Base-by-base conservation (phyloP, 2,329 filamentous ascomycete genomes). In the Cladophialophora immunda region DNA sequence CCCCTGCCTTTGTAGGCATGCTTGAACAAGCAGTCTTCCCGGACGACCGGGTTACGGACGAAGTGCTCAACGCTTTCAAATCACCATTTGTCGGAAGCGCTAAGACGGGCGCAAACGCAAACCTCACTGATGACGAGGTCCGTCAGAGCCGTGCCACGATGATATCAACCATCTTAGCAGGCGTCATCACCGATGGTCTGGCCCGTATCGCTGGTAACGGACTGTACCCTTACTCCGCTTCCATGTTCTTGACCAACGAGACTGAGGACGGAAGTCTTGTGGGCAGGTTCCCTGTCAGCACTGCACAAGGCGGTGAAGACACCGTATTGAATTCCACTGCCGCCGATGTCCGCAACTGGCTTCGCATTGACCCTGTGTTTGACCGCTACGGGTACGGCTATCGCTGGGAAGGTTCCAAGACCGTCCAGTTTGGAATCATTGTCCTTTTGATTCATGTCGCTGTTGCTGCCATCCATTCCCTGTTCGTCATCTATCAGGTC, bases 331-430 rank as follows among this genome's bases (percentile, higher is more conserved):
- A 69, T 38, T 45, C 67, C 22, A 69, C 67, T 7, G 47, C 41
- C 3, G 41, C 67, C 9, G 64, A 64, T n/a, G 19, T 50, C n/a
- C 53, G 32, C 15, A 56, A 45, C 30, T 66, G 64, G 67, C 64
- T 67, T 17, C 60, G 67, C 22, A 62, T 69, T 47, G 67, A 69
- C 41, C 67, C 67, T 5, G 60, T 65, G 15, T 67, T 69, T 52
- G 29, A 62, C 1, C 67, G 67, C 11, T 70, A 65, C 29, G 68
- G 68, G 29, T 69, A 69, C 41, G 68, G 68, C 29, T 69, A 69
- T 41, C 58, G 62, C 11, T 69, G 65, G 65, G 15, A 60, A 30
- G 68, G 65, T 6, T 69, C 68, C 1, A 50, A 30, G 5, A 69
- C 64, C 38, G 62, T 65, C 22, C 65, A 70, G 25, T 70, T 70